A percentile compares a stretch with the other conserved stretches of the same genome.
Conservation (phyloP, 2,329 filamentous ascomycete genomes). For the Diplodia seriata region DNA sequence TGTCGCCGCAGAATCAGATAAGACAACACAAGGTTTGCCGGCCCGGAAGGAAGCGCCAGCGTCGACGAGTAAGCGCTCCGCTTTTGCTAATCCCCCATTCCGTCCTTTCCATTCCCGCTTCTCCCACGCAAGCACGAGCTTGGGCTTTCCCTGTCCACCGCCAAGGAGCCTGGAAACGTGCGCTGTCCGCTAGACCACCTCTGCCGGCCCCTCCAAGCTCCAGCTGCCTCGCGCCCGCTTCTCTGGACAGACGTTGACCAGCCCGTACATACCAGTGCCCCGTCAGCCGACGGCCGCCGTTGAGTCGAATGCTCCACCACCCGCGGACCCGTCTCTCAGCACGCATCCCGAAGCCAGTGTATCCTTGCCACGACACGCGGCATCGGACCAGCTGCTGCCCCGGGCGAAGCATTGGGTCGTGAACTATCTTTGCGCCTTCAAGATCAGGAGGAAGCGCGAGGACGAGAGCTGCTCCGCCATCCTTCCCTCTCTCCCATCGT, state of each 20-base stretch:
- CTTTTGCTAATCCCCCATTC: conserved; percentile 25
- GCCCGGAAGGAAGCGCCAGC: conserved; percentile 17
- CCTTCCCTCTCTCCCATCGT: not conserved
- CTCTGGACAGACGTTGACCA: not conserved
- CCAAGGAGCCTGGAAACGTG: not conserved
- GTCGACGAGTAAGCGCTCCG: conserved; percentile 17
- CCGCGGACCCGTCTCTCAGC: not conserved
- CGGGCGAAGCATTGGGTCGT: conserved; percentile 26
- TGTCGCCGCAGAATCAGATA: conserved; percentile 3
- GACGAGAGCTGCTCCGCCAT: not conserved
- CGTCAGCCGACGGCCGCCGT: not conserved
- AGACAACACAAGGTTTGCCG: conserved; percentile 22
- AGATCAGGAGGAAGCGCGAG: conserved; percentile 14
- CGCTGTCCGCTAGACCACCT: not conserved
- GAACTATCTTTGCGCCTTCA: conserved; percentile 19
- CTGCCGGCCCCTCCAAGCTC: not conserved
- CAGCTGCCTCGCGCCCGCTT: not conserved
- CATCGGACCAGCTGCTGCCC: conserved; percentile 25
- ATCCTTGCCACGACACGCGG: conserved; percentile 3
- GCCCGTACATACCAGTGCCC: not conserved
- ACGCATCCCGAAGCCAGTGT: conserved; percentile 1
- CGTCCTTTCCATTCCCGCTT: conserved; percentile 12
- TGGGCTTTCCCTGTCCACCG: conserved; percentile 3
- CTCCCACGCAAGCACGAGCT: conserved; percentile 1
- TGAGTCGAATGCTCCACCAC: not conserved